Base-by-base conservation (phyloP, 1,284 basidiomycete species). In the Calocybe gambosa region DNA sequence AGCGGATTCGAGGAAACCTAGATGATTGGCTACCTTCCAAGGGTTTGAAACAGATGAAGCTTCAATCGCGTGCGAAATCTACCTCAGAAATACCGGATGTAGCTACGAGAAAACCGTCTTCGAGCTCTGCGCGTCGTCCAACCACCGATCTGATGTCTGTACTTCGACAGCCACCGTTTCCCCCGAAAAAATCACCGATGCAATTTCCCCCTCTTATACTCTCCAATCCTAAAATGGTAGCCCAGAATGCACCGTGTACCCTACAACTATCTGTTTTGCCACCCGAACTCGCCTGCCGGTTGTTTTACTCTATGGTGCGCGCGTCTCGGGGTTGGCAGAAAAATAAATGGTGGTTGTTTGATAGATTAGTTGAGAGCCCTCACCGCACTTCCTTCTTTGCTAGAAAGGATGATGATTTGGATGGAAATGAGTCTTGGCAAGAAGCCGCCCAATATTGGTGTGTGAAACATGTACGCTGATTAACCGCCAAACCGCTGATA, bases 281-380 rank as follows among this genome's bases (percentile, higher is more conserved):
- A 5, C 73, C 77, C 3, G 80, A 87, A 41, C 72, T 89, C 10
- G 86, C 87, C 0, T 85, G 77, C 55, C 70, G 70, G 40, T 64
- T 89, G 20, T 89, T 86, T 59, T 79, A 88, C 53, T 71, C 70
- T 0, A 82, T 89, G 82, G 47, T 82, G 7, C 71, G 78, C 42
- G 65, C 70, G n/a, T 80, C 85, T 19, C 68, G 63, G 41, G 59
- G 63, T 5, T 91, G 89, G 89, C 67, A 76, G 44, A 68, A 78
- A 36, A 90, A 89, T 55, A 85, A 82, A 57, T 93, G 89, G 89
- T 90, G 81, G 79, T 69, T 93, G 8, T 85, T 87, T 60, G 87
- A 91, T 56, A 73, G 82, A 15, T 53, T 89, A 19, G 90, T 92
- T 1, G 85, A 89, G 64, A 87, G 84, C 50, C 87, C 89, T 1